Conservation (phyloP, 2,329 filamentous ascomycete genomes). For the Coniella vitis region DNA sequence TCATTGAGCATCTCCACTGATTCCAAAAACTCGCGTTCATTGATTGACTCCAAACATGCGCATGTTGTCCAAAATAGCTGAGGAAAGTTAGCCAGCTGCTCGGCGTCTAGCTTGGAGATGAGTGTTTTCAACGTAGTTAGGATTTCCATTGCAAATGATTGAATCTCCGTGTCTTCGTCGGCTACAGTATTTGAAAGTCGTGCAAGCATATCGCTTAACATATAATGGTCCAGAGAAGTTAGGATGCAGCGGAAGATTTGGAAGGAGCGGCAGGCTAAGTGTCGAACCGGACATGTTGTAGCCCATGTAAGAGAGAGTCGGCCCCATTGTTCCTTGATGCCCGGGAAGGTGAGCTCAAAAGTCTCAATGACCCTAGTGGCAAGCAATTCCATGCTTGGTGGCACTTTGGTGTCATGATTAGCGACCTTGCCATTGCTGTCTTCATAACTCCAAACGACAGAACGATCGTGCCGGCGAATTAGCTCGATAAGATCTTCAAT, state of each 20-base stretch:
- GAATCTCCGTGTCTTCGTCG: conserved; percentile 87
- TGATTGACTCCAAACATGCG: conserved; percentile 92
- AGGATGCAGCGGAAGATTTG: conserved; percentile 94
- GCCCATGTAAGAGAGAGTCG: conserved; percentile 90
- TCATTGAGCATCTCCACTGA: conserved; percentile 86
- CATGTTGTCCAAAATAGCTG: conserved; percentile 98
- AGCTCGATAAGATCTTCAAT: conserved; percentile 86
- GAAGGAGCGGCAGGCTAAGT: conserved; percentile 93
- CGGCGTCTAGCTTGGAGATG: conserved; percentile 73
- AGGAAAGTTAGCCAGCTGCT: conserved; percentile 80
- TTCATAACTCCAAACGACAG: conserved; percentile 90
- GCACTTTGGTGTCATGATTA: conserved; percentile 71
- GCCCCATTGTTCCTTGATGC: conserved; percentile 86
- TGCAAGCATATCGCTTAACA: conserved; percentile 95
- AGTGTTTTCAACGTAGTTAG: conserved; percentile 88
- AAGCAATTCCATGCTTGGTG: conserved; percentile 78
- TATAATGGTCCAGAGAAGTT: conserved; percentile 81
- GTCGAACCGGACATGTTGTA: conserved; percentile 89
- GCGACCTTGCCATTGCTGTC: conserved; percentile 78
- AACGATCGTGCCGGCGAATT: conserved; percentile 75
- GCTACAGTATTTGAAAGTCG: conserved; percentile 94
- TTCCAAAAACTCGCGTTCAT: conserved; percentile 90
- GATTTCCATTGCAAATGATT: conserved; percentile 97
- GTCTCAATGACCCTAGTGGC: conserved; percentile 76
- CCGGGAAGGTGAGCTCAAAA: conserved; percentile 77